phyloP scores from a whole-genome alignment of 305 asterid species.

The Fraxinus nigra region DNA sequence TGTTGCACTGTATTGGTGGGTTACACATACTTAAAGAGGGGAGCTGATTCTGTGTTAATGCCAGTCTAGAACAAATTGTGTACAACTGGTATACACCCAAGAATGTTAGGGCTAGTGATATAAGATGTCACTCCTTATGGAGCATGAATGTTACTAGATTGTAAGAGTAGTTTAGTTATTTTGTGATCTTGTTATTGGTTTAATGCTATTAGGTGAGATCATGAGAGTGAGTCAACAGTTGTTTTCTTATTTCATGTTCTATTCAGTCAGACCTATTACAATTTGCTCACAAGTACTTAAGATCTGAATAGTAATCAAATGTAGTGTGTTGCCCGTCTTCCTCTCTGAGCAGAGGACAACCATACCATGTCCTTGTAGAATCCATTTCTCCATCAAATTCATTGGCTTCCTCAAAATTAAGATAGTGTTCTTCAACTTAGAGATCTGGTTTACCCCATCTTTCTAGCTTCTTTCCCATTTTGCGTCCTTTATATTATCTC shows the following conservation, averaged over 20 bases:
- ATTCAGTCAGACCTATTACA: not conserved
- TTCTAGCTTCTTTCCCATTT: not conserved
- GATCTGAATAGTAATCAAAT: not conserved
- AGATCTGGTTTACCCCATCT: not conserved
- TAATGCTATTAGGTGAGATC: not conserved
- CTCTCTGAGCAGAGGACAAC: not conserved
- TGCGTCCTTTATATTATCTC: not conserved
- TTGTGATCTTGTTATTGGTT: not conserved
- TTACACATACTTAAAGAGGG: not conserved
- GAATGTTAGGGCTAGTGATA: not conserved
- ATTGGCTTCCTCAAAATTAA: not conserved
- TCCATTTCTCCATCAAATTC: not conserved
- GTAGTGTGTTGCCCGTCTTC: not conserved
- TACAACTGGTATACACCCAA: not conserved
- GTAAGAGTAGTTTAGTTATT: not conserved
- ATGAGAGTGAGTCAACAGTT: not conserved
- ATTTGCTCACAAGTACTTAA: not conserved
- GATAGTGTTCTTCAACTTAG: not conserved
- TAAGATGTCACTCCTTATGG: not conserved
- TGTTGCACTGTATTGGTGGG: conserved; percentile 1
- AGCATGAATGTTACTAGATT: not conserved
- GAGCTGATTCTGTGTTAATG: not conserved
- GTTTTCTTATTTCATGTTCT: not conserved
- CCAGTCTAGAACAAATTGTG: not conserved
- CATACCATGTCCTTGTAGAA: not conserved